Evolutionary conservation across 1,284 basidiomycete genomes (phyloP), one percentile per base, ranked within the genome.

Genomic region (Heterobasidion occidentale): DNA sequence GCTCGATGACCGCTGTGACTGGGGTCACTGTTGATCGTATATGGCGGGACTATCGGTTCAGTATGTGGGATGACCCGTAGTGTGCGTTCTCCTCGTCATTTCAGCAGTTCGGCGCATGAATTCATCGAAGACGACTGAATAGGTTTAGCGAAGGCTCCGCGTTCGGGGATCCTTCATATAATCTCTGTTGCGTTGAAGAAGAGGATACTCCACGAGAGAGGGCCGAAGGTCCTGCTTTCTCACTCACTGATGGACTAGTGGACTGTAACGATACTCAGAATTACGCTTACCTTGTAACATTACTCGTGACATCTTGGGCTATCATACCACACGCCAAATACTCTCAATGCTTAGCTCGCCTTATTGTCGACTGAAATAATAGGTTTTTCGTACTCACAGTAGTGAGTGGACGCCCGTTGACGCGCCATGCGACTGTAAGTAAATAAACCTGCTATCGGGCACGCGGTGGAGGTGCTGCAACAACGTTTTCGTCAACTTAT

Each of bases 11-110:
- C 46, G 68, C 68, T 20, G 72, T 73, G 47, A 77, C 75, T 57
- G 84, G 84, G 17, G 74, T 87, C 63, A 80, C 76, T 6, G 81
- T 88, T 53, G 83, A 86, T 66, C 79, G 78, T 56, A 70, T 83
- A 58, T 87, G 85, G 81, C 74, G 79, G 60, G 85, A 88, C 65
- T 76, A 83, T 69, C 78, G 81, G 55, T 80, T 82, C 63, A 81
- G 72, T 64, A 73, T 84, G 63, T 85, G 81, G 80, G 58, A 42
- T 42, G 38, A 42, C 38, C 38, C 38, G n/a, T 42, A 42, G 38
- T 42, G 38, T 42, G n/a, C 38, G 38, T 42, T n/a, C 38, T 8
- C 38, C n/a, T 42, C 6, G 38, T 42, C 38, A 42, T 42, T n/a
- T 11, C n/a, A 42, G n/a, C 38, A 12, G 11, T 42, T 42, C 38